Percentiles rank a stretch among this genome's conserved stretches.
phyloP scores from a whole-genome alignment of 1,139 yeast species.

The Sugiyamaella neomexicana region DNA sequence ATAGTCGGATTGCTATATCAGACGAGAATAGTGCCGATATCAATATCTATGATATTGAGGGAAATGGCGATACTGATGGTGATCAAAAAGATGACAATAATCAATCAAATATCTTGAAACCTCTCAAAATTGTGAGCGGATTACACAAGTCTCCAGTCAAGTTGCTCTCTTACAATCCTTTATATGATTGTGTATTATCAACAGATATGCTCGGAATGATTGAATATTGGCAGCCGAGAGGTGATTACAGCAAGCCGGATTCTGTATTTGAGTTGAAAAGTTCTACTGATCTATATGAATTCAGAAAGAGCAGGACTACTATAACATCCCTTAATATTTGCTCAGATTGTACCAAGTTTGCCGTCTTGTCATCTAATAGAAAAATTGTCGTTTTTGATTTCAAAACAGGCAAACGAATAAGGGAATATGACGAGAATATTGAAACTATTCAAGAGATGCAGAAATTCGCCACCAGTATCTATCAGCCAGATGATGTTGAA shows the following conservation, averaged over 20 bases:
- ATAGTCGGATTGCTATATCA: constrained; percentile 31
- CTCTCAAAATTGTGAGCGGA: constrained; percentile 25
- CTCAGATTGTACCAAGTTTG: constrained; percentile 36
- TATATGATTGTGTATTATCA: constrained; percentile 43
- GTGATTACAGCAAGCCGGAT: constrained; percentile 29
- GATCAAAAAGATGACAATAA: constrained; percentile 18
- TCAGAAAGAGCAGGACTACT: constrained; percentile 41
- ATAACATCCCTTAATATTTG: constrained; percentile 35
- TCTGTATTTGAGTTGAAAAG: constrained; percentile 44
- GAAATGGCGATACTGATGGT: constrained; percentile 17
- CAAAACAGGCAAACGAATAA: constrained; percentile 41
- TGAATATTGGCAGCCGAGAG: constrained; percentile 47
- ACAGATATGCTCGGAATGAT: constrained; percentile 46
- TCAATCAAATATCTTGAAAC: constrained; percentile 22
- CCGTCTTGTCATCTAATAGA: constrained; percentile 42
- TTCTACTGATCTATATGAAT: constrained; percentile 47
- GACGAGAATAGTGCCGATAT: constrained; percentile 34
- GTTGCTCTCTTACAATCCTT: constrained; percentile 38
- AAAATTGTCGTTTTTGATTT: constrained; percentile 42
- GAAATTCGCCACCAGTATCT: constrained; percentile 33
- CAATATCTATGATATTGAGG: constrained; percentile 35
- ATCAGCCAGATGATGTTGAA: constrained; percentile 34
- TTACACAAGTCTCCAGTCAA: constrained; percentile 42
- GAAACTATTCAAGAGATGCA: constrained; percentile 35
- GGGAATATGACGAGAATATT: constrained; percentile 42